These are phyloP conservation scores for Botrytis paeoniae DNA, from an alignment of 2,329 filamentous ascomycete genomes.

Conservation along the genomic window DNA sequence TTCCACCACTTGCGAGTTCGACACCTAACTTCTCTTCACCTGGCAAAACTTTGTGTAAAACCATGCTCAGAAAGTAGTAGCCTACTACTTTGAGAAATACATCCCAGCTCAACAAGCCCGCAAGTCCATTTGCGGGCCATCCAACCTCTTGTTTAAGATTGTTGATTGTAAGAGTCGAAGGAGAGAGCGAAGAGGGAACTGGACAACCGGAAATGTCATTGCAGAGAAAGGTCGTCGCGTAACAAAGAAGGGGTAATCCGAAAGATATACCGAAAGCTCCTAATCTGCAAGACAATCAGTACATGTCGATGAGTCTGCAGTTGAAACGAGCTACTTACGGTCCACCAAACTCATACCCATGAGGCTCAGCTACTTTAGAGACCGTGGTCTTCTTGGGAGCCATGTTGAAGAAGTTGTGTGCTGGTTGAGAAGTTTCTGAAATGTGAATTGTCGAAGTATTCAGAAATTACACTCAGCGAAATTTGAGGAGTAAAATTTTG, in stretches of 20 bases:
- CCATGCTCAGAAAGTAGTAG: conserved; percentile 74
- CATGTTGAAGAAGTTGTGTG: conserved; percentile 26
- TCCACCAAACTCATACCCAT: conserved; percentile 39
- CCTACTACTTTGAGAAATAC: conserved; percentile 68
- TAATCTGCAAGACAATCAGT: conserved; percentile 49
- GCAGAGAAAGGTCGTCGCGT: conserved; percentile 78
- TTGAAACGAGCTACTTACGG: conserved; percentile 34
- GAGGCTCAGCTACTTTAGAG: conserved; percentile 29
- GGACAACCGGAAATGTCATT: conserved; percentile 93
- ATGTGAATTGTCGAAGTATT: background rate
- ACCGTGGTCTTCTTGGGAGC: conserved; percentile 27
- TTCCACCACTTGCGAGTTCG: conserved; percentile 66
- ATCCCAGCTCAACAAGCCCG: conserved; percentile 66
- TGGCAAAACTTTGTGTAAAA: conserved; percentile 75
- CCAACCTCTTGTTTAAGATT: conserved; percentile 76
- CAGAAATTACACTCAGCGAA: background rate
- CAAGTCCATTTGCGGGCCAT: conserved; percentile 71
- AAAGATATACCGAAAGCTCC: conserved; percentile 78
- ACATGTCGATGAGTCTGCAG: background rate
- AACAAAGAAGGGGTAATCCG: conserved; percentile 74
- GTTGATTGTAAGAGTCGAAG: conserved; percentile 66
- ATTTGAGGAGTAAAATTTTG: background rate
- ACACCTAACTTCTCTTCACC: conserved; percentile 69
- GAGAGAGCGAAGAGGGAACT: conserved; percentile 73
- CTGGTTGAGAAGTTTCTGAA: background rate